Evolutionary conservation across 2,329 filamentous ascomycete species (phyloP).

Genomic region (Monosporascus ibericus): DNA sequence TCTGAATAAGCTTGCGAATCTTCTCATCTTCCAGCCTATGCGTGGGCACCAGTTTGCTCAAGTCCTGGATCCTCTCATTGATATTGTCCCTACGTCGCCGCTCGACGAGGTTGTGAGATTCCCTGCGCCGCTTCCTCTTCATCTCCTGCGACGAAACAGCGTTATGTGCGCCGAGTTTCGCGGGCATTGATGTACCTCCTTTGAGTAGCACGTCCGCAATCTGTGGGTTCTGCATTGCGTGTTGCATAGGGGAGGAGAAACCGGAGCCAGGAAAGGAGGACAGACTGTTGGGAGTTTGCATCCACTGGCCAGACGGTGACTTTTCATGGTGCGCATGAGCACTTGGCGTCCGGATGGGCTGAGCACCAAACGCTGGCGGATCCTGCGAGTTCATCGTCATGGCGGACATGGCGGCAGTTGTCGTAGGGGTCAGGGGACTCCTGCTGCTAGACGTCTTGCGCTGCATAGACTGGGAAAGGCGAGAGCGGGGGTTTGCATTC

Average conservation of each 20-base stretch:
- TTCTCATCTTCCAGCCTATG: constrained; percentile 96
- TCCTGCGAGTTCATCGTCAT: constrained; percentile 65
- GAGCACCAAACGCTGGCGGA: constrained; percentile 64
- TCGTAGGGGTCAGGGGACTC: constrained; percentile 82
- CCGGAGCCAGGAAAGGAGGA: constrained; percentile 85
- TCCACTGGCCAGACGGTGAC: constrained; percentile 82
- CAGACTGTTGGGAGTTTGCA: constrained; percentile 76
- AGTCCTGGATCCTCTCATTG: constrained; percentile 95
- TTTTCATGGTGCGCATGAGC: constrained; percentile 65
- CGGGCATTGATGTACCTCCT: constrained; percentile 81
- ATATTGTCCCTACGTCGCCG: constrained; percentile 94
- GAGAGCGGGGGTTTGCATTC: constrained; percentile 50
- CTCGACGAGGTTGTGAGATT: constrained; percentile 95
- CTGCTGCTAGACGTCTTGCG: constrained; percentile 68
- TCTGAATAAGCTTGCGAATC: constrained; percentile 88
- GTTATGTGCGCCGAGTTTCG: constrained; percentile 61
- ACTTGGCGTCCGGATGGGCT: constrained; percentile 68
- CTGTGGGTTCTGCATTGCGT: constrained; percentile 62
- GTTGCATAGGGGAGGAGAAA: constrained; percentile 74
- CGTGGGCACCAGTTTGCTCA: constrained; percentile 85
- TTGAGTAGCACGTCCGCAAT: constrained; percentile 87
- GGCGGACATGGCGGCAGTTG: constrained; percentile 61
- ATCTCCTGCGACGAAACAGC: constrained; percentile 79
- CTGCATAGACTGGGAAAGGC: constrained; percentile 58
- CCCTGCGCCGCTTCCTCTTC: constrained; percentile 82